Evolutionary conservation across 2,329 filamentous ascomycete species (phyloP), one percentile per base, ranked within the genome.

Genomic region (Exophiala lecanii-corni): DNA sequence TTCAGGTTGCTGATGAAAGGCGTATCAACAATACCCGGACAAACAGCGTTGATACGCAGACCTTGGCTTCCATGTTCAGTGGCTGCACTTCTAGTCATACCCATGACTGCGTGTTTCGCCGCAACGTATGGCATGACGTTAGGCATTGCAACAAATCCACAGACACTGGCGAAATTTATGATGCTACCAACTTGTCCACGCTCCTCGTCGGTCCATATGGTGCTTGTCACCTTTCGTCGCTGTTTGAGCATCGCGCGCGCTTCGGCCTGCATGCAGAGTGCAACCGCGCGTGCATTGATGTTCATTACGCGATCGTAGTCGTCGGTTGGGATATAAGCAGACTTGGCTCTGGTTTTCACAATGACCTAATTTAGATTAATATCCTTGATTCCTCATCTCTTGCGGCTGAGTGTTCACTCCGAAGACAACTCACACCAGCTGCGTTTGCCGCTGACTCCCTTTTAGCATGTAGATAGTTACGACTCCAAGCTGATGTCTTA

Each of bases 51-150:
- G 31, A 47, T 26, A 3, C 62, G 49, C 28, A 65, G 61, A 0
- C 50, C 53, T 28, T 64, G 52, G 17, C 52, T 50, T 0, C 74
- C 72, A 54, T 79, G 78, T 49, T 79, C 71, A 13, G 78, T 76
- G 1, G 73, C 75, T 48, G 77, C 75, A 1, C 72, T 64, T 3
- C 69, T 63, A 0, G 76, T 79, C 69, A 80, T 70, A 15, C 70
- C 73, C 37, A 79, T 73, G 2, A 79, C 68, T 0, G 76, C 76
- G 7, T 74, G 69, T 28, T 80, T 81, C 2, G 74, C 77, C 0
- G 70, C 74, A 43, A 23, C 31, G 32, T 47, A 47, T 12, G 44
- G 36, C 6, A 38, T 60, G 15, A 62, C 62, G 9, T 61, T 37
- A 1, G 63, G 61, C 45, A 68, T 65, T 23, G 65, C 67, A 5